phyloP scores from a whole-genome alignment of 495 filamentous ascomycete species.

The Neurospora sp. region DNA sequence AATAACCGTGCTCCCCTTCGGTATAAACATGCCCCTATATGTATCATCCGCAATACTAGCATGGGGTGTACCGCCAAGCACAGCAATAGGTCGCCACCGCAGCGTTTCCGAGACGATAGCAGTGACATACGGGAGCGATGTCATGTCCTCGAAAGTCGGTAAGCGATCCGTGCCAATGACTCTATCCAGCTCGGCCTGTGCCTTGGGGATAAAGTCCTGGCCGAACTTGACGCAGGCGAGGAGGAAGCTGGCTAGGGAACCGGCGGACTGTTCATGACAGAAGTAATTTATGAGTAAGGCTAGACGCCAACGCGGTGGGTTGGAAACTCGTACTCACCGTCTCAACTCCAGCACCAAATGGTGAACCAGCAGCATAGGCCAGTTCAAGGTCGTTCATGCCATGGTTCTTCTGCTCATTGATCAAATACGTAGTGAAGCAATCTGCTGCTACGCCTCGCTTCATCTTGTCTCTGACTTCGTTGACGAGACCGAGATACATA shows the following conservation, averaged over 20 bases:
- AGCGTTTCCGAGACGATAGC: slow-evolving; percentile 43
- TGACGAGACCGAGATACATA: slow-evolving; percentile 41
- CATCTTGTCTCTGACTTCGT: slow-evolving; percentile 22
- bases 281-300: slow-evolving; percentile 28
- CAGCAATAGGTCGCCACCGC: slow-evolving; percentile 40
- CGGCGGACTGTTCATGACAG: slow-evolving; percentile 29
- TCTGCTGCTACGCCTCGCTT: slow-evolving; percentile 28
- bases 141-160: slow-evolving; percentile 39
- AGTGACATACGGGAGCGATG: slow-evolving; percentile 32
- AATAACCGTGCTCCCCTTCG: slow-evolving; percentile 44
- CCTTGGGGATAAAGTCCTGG: slow-evolving; percentile 32
- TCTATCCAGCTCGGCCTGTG: slow-evolving; percentile 46
- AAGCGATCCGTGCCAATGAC: slow-evolving; percentile 41
- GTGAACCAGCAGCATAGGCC: slow-evolving; percentile 44
- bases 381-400: slow-evolving; percentile 45
- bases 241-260: slow-evolving; percentile 42
- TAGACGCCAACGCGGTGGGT: background rate
- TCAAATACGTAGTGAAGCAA: slow-evolving; percentile 41
- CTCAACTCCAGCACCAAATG: slow-evolving; percentile 58
- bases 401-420: slow-evolving; percentile 35
- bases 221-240: slow-evolving; percentile 46
- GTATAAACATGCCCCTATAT: slow-evolving; percentile 44
- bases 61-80: slow-evolving; percentile 48
- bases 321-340: slow-evolving; percentile 33
- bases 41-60: slow-evolving; percentile 46